Conservation (phyloP, 225 moss, liverwort and hornwort species). For the Neckera pumila region DNA sequence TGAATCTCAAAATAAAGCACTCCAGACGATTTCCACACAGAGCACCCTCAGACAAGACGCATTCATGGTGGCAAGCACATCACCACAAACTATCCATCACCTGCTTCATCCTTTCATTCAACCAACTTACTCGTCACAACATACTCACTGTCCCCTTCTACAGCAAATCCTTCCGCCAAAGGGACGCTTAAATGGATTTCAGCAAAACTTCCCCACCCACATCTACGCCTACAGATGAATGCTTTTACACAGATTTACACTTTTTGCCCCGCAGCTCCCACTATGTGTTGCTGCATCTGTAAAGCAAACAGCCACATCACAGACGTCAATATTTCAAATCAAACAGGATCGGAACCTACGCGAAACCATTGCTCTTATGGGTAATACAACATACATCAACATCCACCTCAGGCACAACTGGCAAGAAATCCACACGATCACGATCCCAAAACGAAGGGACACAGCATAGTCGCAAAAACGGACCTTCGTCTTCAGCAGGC, state of each 20-base stretch:
- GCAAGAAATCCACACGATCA: not conserved
- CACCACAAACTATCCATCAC: not conserved
- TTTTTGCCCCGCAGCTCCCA: constrained; percentile 48
- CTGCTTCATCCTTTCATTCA: not conserved
- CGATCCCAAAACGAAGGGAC: not conserved
- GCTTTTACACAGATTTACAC: constrained; percentile 62
- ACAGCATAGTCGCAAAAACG: not conserved
- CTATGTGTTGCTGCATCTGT: constrained; percentile 51
- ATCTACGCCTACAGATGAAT: constrained; percentile 21
- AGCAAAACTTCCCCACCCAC: constrained; percentile 4
- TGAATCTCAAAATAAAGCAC: constrained; percentile 11
- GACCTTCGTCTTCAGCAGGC: constrained; percentile 19
- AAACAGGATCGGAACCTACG: not conserved
- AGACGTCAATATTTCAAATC: not conserved
- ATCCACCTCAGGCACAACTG: not conserved
- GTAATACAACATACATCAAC: too few relatives aligned
- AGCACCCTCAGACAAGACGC: not conserved
- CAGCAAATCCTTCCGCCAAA: not conserved
- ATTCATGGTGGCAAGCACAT: not conserved
- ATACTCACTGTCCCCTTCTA: not conserved
- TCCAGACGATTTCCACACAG: not conserved
- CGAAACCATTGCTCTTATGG: not conserved
- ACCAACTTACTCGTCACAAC: not conserved
- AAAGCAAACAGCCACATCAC: not conserved
- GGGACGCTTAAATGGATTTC: not conserved